Conservation (phyloP, 2,329 filamentous ascomycete genomes). For the Sphaerulina musiva region DNA sequence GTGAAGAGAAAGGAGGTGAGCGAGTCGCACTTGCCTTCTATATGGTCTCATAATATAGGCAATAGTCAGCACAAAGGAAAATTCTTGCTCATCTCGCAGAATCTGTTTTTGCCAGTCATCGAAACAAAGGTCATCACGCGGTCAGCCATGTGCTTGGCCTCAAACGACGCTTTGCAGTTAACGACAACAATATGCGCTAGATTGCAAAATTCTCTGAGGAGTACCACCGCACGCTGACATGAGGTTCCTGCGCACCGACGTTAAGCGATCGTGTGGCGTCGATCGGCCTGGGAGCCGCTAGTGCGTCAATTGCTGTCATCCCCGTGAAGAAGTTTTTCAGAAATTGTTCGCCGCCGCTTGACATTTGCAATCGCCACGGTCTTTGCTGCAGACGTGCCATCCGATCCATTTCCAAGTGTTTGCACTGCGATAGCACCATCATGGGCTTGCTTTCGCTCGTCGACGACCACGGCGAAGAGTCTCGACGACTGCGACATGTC, state of each 20-base stretch:
- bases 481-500: background rate
- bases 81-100: conserved; percentile 6
- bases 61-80: too few species aligned
- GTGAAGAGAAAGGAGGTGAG: conserved; percentile 7
- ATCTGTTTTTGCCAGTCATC: conserved; percentile 5
- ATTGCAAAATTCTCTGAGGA: background rate
- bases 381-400: background rate
- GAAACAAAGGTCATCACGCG: conserved; percentile 19
- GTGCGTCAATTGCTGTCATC: conserved; percentile 4
- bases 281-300: background rate
- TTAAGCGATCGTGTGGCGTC: conserved; percentile 8
- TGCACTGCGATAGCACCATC: conserved; percentile 13
- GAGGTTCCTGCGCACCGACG: background rate
- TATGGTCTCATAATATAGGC: background rate
- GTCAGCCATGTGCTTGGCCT: conserved; percentile 12
- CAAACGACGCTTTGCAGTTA: conserved; percentile 18
- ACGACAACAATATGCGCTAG: conserved; percentile 8
- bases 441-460: conserved; percentile 17
- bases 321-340: background rate
- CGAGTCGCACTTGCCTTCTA: conserved; percentile 7
- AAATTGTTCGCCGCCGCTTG: background rate
- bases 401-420: conserved; percentile 13
- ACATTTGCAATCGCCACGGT: background rate
- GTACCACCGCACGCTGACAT: background rate
- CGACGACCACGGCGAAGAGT: background rate